phyloP scores from a whole-genome alignment of 176 grass and related monocot species.

The Zea mays region DNA sequence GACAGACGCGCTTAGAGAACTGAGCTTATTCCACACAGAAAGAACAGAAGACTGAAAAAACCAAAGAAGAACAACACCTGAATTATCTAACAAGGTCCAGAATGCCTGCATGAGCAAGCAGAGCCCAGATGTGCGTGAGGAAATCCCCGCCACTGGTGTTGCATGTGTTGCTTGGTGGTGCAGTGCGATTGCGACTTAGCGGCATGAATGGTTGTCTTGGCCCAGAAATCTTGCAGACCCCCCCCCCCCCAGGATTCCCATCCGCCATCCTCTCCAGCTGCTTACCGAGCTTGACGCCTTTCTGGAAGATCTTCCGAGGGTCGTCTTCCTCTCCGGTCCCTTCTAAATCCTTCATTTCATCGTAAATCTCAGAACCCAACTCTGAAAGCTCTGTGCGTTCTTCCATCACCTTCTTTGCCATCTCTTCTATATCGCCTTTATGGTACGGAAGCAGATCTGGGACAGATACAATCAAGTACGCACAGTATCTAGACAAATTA shows the following conservation, averaged over 20 bases:
- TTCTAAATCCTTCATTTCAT: no score
- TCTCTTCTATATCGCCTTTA: not conserved
- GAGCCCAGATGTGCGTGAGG: slow-evolving; percentile 18
- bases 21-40: no score
- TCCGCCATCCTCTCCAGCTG: not conserved
- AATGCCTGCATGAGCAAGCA: slow-evolving; percentile 14
- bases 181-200: not conserved
- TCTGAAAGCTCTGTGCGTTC: no score
- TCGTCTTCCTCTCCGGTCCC: no score
- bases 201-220: not conserved
- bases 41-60: no score
- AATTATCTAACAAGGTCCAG: no score
- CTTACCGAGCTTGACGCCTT: not conserved
- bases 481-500: slow-evolving; percentile 3
- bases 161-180: not conserved
- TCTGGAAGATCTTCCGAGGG: not conserved
- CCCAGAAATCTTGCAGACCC: not conserved
- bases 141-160: not conserved
- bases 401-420: not conserved
- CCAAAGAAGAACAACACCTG: no score
- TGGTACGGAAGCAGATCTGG: slow-evolving; percentile 19
- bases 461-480: not conserved
- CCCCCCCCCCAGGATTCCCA: not conserved
- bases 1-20: no score
- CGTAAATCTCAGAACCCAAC: no score